These are phyloP conservation scores for Stephania yunnanensis DNA, from an alignment of 164 flowering plant genomes.

Conservation along the genomic window DNA sequence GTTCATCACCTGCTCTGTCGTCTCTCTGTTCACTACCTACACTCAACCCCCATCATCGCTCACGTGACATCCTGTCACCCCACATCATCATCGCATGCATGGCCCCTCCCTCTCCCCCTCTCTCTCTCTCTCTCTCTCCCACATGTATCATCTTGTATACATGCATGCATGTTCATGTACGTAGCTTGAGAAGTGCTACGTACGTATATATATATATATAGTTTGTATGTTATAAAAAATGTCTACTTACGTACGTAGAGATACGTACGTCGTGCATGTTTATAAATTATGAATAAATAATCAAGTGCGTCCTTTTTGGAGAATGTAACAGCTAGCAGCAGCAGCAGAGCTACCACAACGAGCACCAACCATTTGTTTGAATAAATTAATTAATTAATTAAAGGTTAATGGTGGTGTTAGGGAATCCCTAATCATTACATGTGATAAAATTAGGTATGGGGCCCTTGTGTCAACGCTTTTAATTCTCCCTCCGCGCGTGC, in stretches of 20 bases:
- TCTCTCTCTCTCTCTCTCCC: background rate
- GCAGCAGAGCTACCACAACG: background rate
- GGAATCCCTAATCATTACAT: constrained; percentile 8
- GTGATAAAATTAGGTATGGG: background rate
- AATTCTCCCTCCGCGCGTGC: constrained; percentile 2
- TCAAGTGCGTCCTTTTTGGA: background rate
- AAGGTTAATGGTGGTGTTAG: background rate
- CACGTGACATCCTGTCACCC: constrained; percentile 10
- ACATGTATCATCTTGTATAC: no score
- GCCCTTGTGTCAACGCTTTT: constrained; percentile 4
- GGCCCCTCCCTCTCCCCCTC: background rate
- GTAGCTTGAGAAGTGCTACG: no score
- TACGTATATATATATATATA: background rate
- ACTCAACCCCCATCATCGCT: constrained; percentile 3
- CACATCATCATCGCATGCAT: background rate
- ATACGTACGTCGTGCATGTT: no score
- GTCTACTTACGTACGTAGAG: no score
- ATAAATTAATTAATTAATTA: background rate
- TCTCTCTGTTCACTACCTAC: background rate
- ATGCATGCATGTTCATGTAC: no score
- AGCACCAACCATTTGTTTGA: background rate
- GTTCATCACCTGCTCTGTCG: background rate
- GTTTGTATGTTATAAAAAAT: no score
- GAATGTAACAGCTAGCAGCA: constrained; percentile 8
- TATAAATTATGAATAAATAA: no score